Percentiles rank a stretch among this genome's conserved stretches.
These are phyloP conservation scores for Boletellus ananas DNA, from an alignment of 768 basidiomycete species.

Conservation along the genomic window DNA sequence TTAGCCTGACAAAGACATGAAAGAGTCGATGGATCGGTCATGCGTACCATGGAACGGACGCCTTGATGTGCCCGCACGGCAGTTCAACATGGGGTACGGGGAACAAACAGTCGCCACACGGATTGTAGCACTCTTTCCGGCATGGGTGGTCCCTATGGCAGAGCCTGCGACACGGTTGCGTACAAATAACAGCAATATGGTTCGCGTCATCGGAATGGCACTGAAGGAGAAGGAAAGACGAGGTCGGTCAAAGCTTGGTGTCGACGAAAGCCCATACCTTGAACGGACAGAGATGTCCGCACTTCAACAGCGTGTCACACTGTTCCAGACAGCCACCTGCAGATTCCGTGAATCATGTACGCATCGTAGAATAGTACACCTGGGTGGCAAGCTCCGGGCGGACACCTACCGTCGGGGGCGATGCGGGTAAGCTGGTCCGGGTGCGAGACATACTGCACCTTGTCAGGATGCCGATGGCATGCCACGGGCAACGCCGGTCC, in stretches of 20 bases:
- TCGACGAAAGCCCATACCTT: slow-evolving; percentile 36
- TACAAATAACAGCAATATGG: slow-evolving; percentile 47
- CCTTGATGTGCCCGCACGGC: slow-evolving; percentile 53
- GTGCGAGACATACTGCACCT: slow-evolving; percentile 36
- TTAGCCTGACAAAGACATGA: neutral
- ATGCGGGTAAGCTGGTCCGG: slow-evolving; percentile 49
- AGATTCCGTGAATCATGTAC: too few relatives aligned
- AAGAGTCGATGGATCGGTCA: too few relatives aligned
- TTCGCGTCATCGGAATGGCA: slow-evolving; percentile 60
- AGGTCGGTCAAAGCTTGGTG: too few relatives aligned
- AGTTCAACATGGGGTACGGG: slow-evolving; percentile 43
- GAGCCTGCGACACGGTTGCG: slow-evolving; percentile 45
- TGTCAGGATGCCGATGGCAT: slow-evolving; percentile 54
- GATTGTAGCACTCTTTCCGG: slow-evolving; percentile 42
- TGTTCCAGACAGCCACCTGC: slow-evolving; percentile 60
- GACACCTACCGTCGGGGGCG: slow-evolving; percentile 52
- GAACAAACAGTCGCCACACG: slow-evolving; percentile 54
- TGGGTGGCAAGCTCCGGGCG: too few relatives aligned
- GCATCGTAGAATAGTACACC: neutral
- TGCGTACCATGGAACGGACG: slow-evolving; percentile 48
- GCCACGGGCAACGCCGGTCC: slow-evolving; percentile 53
- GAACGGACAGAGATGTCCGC: slow-evolving; percentile 64
- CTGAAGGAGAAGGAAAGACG: slow-evolving; percentile 24
- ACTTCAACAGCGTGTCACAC: slow-evolving; percentile 50
- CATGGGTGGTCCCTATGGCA: slow-evolving; percentile 62